Evolutionary conservation across 495 filamentous ascomycete species (phyloP), one percentile per base, ranked within the genome.

Genomic region (Stereocaulon alpinum): DNA sequence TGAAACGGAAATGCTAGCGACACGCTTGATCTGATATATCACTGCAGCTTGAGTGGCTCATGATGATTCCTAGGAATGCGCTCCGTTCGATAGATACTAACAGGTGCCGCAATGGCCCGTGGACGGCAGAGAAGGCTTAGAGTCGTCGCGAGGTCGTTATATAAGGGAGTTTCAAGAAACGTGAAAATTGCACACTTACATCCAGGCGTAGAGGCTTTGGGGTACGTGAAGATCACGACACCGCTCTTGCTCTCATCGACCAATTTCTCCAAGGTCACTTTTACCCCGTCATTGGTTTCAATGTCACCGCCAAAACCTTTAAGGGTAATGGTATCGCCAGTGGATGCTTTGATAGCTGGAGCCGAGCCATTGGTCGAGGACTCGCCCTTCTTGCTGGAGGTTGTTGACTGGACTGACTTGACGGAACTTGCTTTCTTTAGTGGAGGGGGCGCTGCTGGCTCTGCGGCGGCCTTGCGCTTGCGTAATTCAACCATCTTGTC

Each of bases 221-320:
- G 93, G 69, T 96, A 98, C 40, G 90, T 95, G 70, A 98, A 97
- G 34, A 98, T 71, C 17, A 95, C 87, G 24, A 97, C 87, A 22
- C 93, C 92, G 52, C 78, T 77, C 73, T 89, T 85, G 76, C 90
- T 92, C 63, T 84, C 79, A 44, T 88, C 86, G 17, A 96, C 82
- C 27, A 98, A 80, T 56, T 77, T 76, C 72, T 86, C 81, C 54
- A 98, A 75, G 1, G 81, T 91, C 14, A 85, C 89, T 70, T 84
- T 88, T 41, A 70, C 71, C 62, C 89, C 90, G 64, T 95, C 87
- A 64, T 96, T 81, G 55, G 84, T 92, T 73, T 91, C 82, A 60
- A 98, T 69, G 66, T 91, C 85, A 59, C 89, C 88, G 65, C 89
- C 88, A 71, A 95, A 92, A 37, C 72, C 76, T 29, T 87, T 81